Base-by-base conservation (phyloP, 2,329 filamentous ascomycete genomes). In the Stemphylium beticola region DNA sequence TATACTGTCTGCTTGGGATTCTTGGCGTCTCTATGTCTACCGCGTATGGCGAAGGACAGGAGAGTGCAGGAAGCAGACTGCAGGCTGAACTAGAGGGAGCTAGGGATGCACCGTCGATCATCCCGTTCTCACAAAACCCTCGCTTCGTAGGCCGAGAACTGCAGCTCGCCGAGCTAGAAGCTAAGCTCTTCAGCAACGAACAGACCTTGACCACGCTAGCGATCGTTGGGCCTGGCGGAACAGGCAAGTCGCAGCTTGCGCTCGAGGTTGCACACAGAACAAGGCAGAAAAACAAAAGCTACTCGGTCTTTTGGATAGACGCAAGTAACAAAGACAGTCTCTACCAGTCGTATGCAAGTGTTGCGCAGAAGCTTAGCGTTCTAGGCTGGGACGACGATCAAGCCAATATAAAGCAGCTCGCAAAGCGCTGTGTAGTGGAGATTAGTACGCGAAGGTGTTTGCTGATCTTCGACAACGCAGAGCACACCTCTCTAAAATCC, bases 121-220 rank as follows among this genome's bases (percentile, higher is more conserved):
- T 73, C 45, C 69, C 63, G 14, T 69, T 74, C 36, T 58, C 54
- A 11, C 57, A 31, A 31, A 74, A 73, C 44, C 18, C 58, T 4
- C 36, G 29, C 15, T 73, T 73, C 49, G 58, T 69, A 15, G 67
- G 69, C 31, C 58, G 55, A 31, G 56, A 61, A 24, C 33, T 45
- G 32, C 61, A 71, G 54, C 66, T 74, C n/a, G 55, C 61, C 41
- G 43, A 56, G 34, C 60, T 73, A n/a, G 59, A 71, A 59, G 57
- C 61, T 43, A 66, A 54, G 53, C 61, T 72, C 26, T 65, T 65
- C 18, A 49, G 47, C 29, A 33, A 54, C 41, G 45, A 60, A 11
- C 55, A 58, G 36, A 57, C 55, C 38, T 54, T 55, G 8, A 20
- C 17, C 20, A 38, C 15, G 18, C 36, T 38, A n/a, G n/a, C n/a